Conservation (phyloP, 768 basidiomycete genomes). For the Gloeopeniophorella convolvens region DNA sequence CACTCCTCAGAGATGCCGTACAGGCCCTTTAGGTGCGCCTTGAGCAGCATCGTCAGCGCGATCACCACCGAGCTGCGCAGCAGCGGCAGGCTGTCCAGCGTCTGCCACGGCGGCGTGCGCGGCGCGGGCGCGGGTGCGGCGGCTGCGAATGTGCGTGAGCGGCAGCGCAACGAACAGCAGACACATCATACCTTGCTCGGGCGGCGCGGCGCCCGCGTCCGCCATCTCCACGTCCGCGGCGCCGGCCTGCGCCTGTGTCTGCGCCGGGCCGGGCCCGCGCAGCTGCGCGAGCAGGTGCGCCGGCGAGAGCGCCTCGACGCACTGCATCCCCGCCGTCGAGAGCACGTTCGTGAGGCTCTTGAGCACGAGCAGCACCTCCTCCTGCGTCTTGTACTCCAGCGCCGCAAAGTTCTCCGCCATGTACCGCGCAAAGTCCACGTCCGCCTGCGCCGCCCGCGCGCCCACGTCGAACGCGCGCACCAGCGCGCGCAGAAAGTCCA, state of each 20-base stretch:
- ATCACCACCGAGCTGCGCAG: constrained; percentile 70
- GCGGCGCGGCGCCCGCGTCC: neutral
- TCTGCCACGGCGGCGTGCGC: constrained; percentile 10
- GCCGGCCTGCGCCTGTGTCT: neutral
- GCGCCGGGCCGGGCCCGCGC: constrained; percentile 29
- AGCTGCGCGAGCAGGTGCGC: constrained; percentile 61
- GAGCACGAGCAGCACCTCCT: constrained; percentile 85
- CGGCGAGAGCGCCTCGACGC: constrained; percentile 70
- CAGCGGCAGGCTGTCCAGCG: constrained; percentile 26
- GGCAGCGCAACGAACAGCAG: neutral
- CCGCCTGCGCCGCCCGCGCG: constrained; percentile 60
- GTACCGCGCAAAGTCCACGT: constrained; percentile 82
- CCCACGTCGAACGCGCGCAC: constrained; percentile 79
- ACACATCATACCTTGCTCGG: neutral
- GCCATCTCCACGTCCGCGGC: neutral
- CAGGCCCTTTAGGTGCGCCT: constrained; percentile 73
- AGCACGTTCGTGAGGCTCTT: constrained; percentile 69
- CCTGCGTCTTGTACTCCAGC: constrained; percentile 92
- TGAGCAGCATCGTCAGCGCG: constrained; percentile 82
- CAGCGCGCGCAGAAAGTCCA: constrained; percentile 82
- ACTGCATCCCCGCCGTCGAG: constrained; percentile 74
- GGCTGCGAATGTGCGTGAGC: neutral
- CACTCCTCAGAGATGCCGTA: constrained; percentile 93
- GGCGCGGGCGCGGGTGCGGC: neutral
- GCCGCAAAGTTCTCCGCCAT: constrained; percentile 92